Evolutionary conservation across 2,329 filamentous ascomycete genomes (phyloP).

Genomic region (Pyrenophora graminea): DNA sequence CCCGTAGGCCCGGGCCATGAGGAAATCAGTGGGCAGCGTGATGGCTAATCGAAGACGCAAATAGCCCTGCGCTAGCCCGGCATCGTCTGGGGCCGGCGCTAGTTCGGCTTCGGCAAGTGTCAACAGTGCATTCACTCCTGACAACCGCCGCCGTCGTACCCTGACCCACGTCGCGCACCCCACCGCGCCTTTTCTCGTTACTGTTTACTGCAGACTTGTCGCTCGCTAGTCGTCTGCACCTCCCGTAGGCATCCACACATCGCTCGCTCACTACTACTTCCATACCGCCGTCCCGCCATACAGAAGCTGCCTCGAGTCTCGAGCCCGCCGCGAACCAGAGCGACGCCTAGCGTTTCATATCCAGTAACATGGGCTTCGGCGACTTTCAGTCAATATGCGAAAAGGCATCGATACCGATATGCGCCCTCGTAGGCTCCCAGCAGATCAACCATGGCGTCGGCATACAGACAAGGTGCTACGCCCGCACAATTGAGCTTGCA

Average conservation of each 20-base stretch:
- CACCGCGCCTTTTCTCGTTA: slow-evolving; percentile 26
- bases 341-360: slow-evolving; percentile 6
- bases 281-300: slow-evolving; percentile 14
- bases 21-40: neutral
- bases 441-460: slow-evolving; percentile 70
- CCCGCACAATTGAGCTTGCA: slow-evolving; percentile 90
- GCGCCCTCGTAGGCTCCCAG: slow-evolving; percentile 78
- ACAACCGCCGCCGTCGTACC: slow-evolving; percentile 33
- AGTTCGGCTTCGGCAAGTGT: slow-evolving; percentile 18
- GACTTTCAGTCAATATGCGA: slow-evolving; percentile 87
- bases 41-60: neutral
- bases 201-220: slow-evolving; percentile 24
- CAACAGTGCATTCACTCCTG: slow-evolving; percentile 33
- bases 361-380: slow-evolving; percentile 74
- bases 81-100: slow-evolving; percentile 2
- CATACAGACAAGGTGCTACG: slow-evolving; percentile 89
- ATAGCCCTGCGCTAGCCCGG: slow-evolving; percentile 5
- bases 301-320: slow-evolving; percentile 9
- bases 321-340: slow-evolving; percentile 10
- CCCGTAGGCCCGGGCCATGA: neutral
- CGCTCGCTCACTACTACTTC: slow-evolving; percentile 4
- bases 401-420: slow-evolving; percentile 83
- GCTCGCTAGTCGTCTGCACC: slow-evolving; percentile 26
- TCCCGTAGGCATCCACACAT: slow-evolving; percentile 10
- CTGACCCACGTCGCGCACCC: slow-evolving; percentile 27